phyloP scores from a whole-genome alignment of 495 filamentous ascomycete species.

The Poronia punctata region DNA sequence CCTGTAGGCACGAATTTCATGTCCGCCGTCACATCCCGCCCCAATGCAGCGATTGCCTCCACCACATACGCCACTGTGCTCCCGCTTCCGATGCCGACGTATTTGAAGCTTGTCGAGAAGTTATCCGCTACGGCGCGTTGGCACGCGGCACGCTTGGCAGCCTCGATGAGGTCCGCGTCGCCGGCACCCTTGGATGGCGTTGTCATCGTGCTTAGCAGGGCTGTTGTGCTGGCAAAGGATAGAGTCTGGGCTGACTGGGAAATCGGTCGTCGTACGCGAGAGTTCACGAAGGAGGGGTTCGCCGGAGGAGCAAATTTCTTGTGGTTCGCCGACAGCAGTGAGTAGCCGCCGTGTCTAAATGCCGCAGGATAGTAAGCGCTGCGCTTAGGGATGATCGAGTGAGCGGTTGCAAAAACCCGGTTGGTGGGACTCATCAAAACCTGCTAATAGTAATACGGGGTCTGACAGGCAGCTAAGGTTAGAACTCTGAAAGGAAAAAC shows the following conservation, averaged over 20 bases:
- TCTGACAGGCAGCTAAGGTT: no score
- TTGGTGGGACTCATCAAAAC: slow-evolving; percentile 2
- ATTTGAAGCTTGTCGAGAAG: slow-evolving; percentile 62
- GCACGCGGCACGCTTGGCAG: slow-evolving; percentile 78
- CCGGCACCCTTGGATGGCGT: slow-evolving; percentile 7
- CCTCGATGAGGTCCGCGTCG: slow-evolving; percentile 51
- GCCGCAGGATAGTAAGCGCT: background rate
- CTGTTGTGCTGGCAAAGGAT: background rate
- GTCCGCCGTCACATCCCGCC: slow-evolving; percentile 47
- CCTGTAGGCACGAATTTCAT: slow-evolving; percentile 89
- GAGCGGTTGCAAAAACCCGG: background rate
- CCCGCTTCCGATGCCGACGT: slow-evolving; percentile 89
- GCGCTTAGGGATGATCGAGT: background rate
- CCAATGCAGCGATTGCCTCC: slow-evolving; percentile 76
- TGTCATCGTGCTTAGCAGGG: slow-evolving; percentile 12
- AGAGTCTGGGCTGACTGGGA: background rate
- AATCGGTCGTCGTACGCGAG: background rate
- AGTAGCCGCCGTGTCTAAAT: slow-evolving; percentile 1
- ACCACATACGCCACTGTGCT: slow-evolving; percentile 94
- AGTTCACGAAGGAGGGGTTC: background rate
- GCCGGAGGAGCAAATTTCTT: background rate
- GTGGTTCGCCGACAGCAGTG: background rate
- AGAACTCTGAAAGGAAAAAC: no score
- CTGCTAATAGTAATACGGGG: background rate
- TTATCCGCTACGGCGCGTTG: slow-evolving; percentile 77